Conservation (phyloP, 257 asterid species). For the Nicotiana tomentosiformis region DNA sequence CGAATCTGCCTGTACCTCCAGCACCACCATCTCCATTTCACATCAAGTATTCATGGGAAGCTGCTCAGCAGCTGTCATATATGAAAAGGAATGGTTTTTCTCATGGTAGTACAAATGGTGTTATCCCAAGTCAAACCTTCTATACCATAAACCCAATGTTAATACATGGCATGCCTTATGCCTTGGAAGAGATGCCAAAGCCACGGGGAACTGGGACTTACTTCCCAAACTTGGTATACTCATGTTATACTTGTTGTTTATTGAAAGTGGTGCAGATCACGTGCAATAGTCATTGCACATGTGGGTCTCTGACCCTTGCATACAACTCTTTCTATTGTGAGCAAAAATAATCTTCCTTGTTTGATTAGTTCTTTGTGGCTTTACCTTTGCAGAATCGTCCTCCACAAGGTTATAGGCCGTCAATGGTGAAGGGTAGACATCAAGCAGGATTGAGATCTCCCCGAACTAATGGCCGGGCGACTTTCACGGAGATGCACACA, state of each 20-base stretch:
- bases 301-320: background rate
- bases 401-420: slow-evolving; percentile 40
- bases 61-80: slow-evolving; percentile 9
- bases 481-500: slow-evolving; percentile 27
- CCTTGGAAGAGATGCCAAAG: slow-evolving; percentile 65
- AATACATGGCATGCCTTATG: slow-evolving; percentile 31
- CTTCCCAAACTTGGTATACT: slow-evolving; percentile 65
- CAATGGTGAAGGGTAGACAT: slow-evolving; percentile 40
- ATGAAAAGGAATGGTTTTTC: slow-evolving; percentile 10
- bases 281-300: slow-evolving; percentile 2
- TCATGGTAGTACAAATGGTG: slow-evolving; percentile 10
- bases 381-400: slow-evolving; percentile 36
- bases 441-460: slow-evolving; percentile 35
- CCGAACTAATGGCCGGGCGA: slow-evolving; percentile 27
- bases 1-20: slow-evolving; percentile 2
- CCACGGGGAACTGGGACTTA: slow-evolving; percentile 82
- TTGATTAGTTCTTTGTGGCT: slow-evolving; percentile 7
- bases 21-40: background rate
- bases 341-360: background rate
- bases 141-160: slow-evolving; percentile 12
- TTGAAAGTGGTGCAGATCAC: background rate
- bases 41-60: slow-evolving; percentile 12
- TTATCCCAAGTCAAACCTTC: slow-evolving; percentile 12
- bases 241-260: background rate
- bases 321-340: background rate